Evolutionary conservation across 495 filamentous ascomycete species (phyloP).

Genomic region (Ramalina intermedia): DNA sequence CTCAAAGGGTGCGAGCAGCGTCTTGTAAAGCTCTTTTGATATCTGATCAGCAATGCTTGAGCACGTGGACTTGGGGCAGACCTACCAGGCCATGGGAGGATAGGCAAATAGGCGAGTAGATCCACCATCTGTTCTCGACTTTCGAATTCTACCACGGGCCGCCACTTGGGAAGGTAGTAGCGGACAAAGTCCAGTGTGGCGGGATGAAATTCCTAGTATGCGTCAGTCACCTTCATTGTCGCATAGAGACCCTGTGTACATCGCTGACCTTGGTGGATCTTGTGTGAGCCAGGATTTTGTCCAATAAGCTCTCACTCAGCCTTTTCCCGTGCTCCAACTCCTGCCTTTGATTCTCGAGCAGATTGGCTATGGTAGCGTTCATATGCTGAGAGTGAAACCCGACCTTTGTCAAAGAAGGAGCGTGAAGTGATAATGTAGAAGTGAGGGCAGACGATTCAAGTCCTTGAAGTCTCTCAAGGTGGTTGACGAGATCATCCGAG

Average conservation of each 20-base stretch:
- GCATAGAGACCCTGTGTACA: conserved; percentile 23
- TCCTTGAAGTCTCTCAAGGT: background rate
- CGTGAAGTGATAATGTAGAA: conserved; percentile 67
- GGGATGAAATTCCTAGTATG: conserved; percentile 41
- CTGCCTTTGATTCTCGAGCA: conserved; percentile 43
- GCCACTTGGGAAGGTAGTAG: conserved; percentile 50
- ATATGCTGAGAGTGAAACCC: conserved; percentile 40
- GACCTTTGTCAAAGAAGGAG: conserved; percentile 48
- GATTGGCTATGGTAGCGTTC: conserved; percentile 50
- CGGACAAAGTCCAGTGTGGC: conserved; percentile 48
- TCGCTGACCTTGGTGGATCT: conserved; percentile 36
- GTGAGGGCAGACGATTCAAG: conserved; percentile 42
- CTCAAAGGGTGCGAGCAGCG: conserved; percentile 45
- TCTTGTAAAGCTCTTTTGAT: conserved; percentile 32
- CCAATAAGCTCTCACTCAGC: conserved; percentile 38
- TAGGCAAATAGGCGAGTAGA: conserved; percentile 47
- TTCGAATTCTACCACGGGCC: conserved; percentile 33
- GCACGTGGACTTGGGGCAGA: background rate
- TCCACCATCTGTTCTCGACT: conserved; percentile 47
- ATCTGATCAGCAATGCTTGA: background rate
- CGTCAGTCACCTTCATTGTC: conserved; percentile 12
- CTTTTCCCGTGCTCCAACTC: conserved; percentile 33
- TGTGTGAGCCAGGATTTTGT: conserved; percentile 43
- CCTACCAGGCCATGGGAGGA: conserved; percentile 43
- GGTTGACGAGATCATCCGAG: conserved; percentile 45